Conservation (phyloP, 305 asterid genomes). For the Ruellia speciosa region DNA sequence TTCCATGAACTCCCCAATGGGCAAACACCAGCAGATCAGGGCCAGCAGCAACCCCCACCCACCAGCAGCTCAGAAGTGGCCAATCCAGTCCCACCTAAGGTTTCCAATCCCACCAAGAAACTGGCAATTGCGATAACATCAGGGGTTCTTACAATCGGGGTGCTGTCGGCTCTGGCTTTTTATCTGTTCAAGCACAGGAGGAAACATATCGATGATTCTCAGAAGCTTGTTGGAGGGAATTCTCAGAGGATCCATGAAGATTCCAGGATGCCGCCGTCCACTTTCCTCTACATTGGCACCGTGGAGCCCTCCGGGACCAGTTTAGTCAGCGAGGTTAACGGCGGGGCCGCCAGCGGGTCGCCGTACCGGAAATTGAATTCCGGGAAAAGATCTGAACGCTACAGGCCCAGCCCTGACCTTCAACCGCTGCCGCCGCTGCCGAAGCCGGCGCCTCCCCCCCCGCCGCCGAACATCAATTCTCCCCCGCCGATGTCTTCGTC, state of each 20-base stretch:
- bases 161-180: slow-evolving; percentile 53
- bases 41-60: slow-evolving; percentile 34
- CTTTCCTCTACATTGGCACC: slow-evolving; percentile 81
- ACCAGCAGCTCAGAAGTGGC: slow-evolving; percentile 26
- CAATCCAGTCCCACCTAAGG: slow-evolving; percentile 32
- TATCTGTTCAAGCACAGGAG: slow-evolving; percentile 44
- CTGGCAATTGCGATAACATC: slow-evolving; percentile 53
- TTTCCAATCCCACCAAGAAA: slow-evolving; percentile 47
- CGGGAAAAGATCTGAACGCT: slow-evolving; percentile 61
- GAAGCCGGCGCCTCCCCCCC: slow-evolving; percentile 47
- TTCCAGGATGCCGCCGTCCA: slow-evolving; percentile 62
- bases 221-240: slow-evolving; percentile 52
- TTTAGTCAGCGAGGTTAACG: slow-evolving; percentile 13
- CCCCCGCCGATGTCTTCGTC: slow-evolving; percentile 49
- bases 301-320: slow-evolving; percentile 67
- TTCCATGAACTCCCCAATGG: slow-evolving; percentile 59
- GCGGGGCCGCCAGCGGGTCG: slow-evolving; percentile 30
- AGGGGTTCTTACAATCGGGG: slow-evolving; percentile 49
- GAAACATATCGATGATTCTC: slow-evolving; percentile 39
- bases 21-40: slow-evolving; percentile 42
- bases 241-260: slow-evolving; percentile 41
- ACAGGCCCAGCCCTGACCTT: slow-evolving; percentile 92
- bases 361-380: slow-evolving; percentile 54
- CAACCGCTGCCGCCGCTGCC: slow-evolving; percentile 88
- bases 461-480: slow-evolving; percentile 14